Conservation (phyloP, 164 flowering plant genomes). For the Kingdonia uniflora region DNA sequence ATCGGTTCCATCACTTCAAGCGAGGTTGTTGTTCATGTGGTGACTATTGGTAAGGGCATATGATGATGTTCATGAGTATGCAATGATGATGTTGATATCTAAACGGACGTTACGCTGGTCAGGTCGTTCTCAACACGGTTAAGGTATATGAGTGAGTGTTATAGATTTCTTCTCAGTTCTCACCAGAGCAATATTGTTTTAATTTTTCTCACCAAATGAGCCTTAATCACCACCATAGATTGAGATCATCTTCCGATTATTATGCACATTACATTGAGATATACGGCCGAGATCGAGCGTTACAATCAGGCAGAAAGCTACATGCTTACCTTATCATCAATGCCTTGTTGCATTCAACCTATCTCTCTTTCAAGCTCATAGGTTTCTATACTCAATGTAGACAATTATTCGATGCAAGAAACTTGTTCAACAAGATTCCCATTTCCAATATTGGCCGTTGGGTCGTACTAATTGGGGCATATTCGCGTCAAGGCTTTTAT, state of each 20-base stretch:
- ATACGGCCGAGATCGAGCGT: constrained; percentile 22
- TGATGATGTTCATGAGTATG: no score
- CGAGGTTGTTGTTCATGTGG: constrained; percentile 19
- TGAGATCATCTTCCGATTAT: constrained; percentile 16
- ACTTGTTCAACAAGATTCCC: constrained; percentile 63
- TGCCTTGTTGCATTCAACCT: constrained; percentile 31
- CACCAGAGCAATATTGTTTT: constrained; percentile 2
- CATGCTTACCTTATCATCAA: constrained; percentile 49
- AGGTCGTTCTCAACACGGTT: no score
- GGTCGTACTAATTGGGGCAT: constrained; percentile 50
- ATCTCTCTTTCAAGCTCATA: constrained; percentile 52
- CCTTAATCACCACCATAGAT: constrained; percentile 10
- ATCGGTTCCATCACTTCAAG: constrained; percentile 19
- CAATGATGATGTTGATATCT: no score
- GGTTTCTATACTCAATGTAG: constrained; percentile 37
- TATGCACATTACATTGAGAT: constrained; percentile 28
- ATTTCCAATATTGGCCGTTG: constrained; percentile 35
- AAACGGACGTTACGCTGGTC: no score
- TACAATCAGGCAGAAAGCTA: constrained; percentile 30
- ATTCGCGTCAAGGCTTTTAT: constrained; percentile 39
- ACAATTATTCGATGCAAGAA: constrained; percentile 28
- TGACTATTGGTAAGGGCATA: constrained; percentile 18
- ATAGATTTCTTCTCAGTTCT: not conserved
- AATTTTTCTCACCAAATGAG: constrained; percentile 2
- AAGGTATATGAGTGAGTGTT: no score